Evolutionary conservation across 139 green algal species (phyloP), one percentile per base, ranked within the genome.

Genomic region (Haematococcus lacustris): DNA sequence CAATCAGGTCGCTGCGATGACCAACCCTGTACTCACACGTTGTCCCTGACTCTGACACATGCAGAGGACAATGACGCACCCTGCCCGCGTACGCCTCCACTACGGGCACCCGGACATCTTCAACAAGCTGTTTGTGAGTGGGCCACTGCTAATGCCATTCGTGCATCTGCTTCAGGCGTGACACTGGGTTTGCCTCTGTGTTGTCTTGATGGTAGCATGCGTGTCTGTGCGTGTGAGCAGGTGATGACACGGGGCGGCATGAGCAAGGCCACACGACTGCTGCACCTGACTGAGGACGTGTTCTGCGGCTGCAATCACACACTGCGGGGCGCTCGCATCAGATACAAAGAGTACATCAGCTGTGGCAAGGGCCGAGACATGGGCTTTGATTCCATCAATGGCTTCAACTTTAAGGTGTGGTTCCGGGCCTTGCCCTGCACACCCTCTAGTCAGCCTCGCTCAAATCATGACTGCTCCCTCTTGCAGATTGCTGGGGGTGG

Each of bases 341-440:
- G 90, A 37, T 93, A 91, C 78, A 80, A 81, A 72, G 75, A 85
- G 79, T 85, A 81, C 79, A 85, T 85, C 64, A 78, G 65, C 63
- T 81, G 75, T 63, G 79, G 79, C 51, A 85, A 97, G 88, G 91
- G 91, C 32, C 84, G 91, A 51, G 92, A 97, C 74, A 94, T 97
- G 86, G 91, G 91, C 66, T 96, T 97, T 64, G 92, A 94, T 63
- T 93, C 91, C 40, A 96, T 97, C 76, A 92, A 94, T 72, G 74
- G 80, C 41, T 97, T 97, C 66, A 92, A 97, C 86, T 86, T 86
- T 73, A 97, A 97, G 76, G n/a, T n/a, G n/a, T n/a, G n/a, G n/a
- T n/a, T n/a, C n/a, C n/a, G n/a, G n/a, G n/a, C n/a, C n/a, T n/a
- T n/a, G n/a, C n/a, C n/a, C n/a, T n/a, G n/a, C n/a, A n/a, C n/a